Evolutionary conservation across 1,139 yeast species (phyloP), one percentile per base, ranked within the genome.

Genomic region (Kodamaea sp.): DNA sequence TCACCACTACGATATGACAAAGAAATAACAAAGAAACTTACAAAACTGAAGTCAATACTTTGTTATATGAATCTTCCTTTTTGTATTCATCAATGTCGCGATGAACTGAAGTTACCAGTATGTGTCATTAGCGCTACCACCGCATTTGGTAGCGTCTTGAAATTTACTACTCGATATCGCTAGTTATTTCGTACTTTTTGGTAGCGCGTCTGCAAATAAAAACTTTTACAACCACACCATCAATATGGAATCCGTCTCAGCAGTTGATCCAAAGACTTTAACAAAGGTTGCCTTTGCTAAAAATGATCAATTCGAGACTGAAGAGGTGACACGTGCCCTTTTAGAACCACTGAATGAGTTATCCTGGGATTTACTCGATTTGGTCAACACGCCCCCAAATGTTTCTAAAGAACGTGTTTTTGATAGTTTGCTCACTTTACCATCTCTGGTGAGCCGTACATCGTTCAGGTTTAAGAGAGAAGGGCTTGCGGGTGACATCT

Each of bases 401-500:
- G 62, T 68, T 27, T 51, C 60, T 37, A 52, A 56, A 34, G 58
- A 57, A 9, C 54, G 51, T 26, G 50, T 69, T 4, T 68, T 69
- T 41, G 72, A 70, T 40, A 61, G 60, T 10, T 60, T 84, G 41
- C 55, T 82, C 25, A 59, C 65, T 11, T 47, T 68, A 2, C 90
- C 94, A 0, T 62, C 67, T 8, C 63, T 78, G 3, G 64, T 79
- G 11, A 70, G 72, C 20, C 66, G 87, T 48, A 78, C 88, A 0
- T 60, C 75, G 0, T 72, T 78, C 42, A 65, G 85, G 38, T 79
- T 81, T 57, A 78, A 77, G 48, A 67, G 98, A 52, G 61, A 70
- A 9, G 98, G 98, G 1, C 72, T 94, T 5, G 72, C 74, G 5
- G 97, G 97, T 7, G 55, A 63, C 8, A 80, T 92, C 10, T 65